Evolutionary conservation across 2,329 filamentous ascomycete genomes (phyloP).

Genomic region (Penicillium sp.): DNA sequence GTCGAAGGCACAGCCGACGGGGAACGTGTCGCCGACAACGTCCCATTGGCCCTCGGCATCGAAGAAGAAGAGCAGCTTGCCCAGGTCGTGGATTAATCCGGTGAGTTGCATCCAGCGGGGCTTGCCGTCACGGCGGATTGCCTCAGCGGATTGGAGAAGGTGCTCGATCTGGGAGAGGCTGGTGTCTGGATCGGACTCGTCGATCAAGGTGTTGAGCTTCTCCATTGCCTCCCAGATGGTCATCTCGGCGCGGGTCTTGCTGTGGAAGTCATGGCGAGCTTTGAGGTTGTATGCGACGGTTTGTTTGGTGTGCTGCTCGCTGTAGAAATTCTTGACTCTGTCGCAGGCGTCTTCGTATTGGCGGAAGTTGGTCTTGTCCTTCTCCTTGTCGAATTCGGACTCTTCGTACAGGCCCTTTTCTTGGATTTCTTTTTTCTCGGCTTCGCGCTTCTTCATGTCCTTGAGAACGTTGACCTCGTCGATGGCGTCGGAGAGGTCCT

Average conservation of each 20-base stretch:
- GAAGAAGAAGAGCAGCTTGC: slow-evolving; percentile 53
- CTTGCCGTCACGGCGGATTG: slow-evolving; percentile 72
- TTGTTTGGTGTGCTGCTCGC: slow-evolving; percentile 63
- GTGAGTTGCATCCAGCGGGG: slow-evolving; percentile 51
- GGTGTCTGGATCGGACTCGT: slow-evolving; percentile 89
- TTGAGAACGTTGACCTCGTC: slow-evolving; percentile 62
- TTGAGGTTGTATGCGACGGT: slow-evolving; percentile 72
- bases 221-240: slow-evolving; percentile 89
- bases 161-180: slow-evolving; percentile 86
- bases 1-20: slow-evolving; percentile 54
- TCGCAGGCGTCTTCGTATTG: slow-evolving; percentile 82
- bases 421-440: slow-evolving; percentile 49
- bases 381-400: slow-evolving; percentile 69
- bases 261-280: slow-evolving; percentile 69
- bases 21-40: slow-evolving; percentile 68
- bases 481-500: slow-evolving; percentile 59
- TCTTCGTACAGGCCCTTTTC: slow-evolving; percentile 47
- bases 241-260: slow-evolving; percentile 70
- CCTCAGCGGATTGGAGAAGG: slow-evolving; percentile 82
- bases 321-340: slow-evolving; percentile 84
- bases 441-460: slow-evolving; percentile 53
- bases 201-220: slow-evolving; percentile 85
- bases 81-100: slow-evolving; percentile 49
- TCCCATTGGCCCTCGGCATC: slow-evolving; percentile 89
- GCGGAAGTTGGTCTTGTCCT: slow-evolving; percentile 77